These are phyloP conservation scores for Maudiozyma barnettii DNA, from an alignment of 805 yeast species.

Conservation along the genomic window DNA sequence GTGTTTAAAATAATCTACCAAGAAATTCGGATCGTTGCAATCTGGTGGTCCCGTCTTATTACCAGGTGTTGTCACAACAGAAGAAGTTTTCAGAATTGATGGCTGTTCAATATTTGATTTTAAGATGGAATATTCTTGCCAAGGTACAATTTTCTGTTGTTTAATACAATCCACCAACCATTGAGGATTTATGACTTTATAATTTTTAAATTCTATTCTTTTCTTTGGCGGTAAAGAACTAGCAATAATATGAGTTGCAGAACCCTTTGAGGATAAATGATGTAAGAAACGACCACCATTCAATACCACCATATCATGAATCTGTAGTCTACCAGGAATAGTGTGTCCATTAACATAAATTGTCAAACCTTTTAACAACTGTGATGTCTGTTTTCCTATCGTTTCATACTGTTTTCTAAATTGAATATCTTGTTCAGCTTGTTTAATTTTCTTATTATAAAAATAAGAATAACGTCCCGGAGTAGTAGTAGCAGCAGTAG, in stretches of 20 bases:
- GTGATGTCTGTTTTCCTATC: conserved; percentile 19
- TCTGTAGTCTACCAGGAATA: conserved; percentile 59
- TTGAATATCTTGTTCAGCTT: conserved; percentile 16
- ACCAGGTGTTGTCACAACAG: background rate
- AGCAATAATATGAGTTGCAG: conserved; percentile 80
- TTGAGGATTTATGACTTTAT: conserved; percentile 67
- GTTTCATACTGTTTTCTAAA: conserved; percentile 12
- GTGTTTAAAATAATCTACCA: conserved; percentile 60
- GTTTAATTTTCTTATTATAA: conserved; percentile 14
- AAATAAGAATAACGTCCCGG: background rate
- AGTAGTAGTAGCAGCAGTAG: background rate
- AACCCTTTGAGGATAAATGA: conserved; percentile 57
- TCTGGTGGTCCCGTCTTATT: conserved; percentile 30
- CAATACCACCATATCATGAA: conserved; percentile 60
- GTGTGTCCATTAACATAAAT: conserved; percentile 89
- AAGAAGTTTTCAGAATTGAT: conserved; percentile 21
- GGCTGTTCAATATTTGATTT: conserved; percentile 48
- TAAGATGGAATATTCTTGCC: conserved; percentile 50
- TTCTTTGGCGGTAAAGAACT: conserved; percentile 71
- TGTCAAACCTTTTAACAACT: conserved; percentile 51
- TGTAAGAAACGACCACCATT: conserved; percentile 77
- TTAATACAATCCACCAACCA: conserved; percentile 70
- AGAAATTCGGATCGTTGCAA: conserved; percentile 70
- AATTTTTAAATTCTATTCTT: conserved; percentile 50
- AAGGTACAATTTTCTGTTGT: conserved; percentile 40